A percentile compares a stretch with the other conserved stretches of the same genome.
phyloP scores from a whole-genome alignment of 1,284 basidiomycete species.

The Rhodotorula sp. region DNA sequence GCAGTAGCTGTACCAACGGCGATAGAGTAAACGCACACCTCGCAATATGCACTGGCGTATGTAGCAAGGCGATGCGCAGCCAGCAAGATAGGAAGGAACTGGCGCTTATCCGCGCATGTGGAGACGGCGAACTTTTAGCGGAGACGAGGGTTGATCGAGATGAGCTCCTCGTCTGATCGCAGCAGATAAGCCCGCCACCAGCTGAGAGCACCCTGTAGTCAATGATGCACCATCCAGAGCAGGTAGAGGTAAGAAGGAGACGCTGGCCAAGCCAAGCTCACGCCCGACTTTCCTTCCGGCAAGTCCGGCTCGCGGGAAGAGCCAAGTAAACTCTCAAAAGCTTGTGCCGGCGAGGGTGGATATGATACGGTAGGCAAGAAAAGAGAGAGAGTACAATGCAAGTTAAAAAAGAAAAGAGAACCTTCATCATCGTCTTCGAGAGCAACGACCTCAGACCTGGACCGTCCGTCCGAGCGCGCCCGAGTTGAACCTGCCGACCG shows the following conservation, averaged over 20 bases:
- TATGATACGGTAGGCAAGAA: background rate
- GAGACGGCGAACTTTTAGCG: background rate
- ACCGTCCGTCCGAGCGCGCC: conserved; percentile 36
- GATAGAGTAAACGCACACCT: background rate
- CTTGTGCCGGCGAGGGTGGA: no score
- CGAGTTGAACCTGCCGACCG: conserved; percentile 31
- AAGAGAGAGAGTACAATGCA: background rate
- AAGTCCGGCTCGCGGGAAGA: no score
- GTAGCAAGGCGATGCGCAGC: background rate
- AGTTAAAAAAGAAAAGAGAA: background rate
- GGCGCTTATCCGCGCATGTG: background rate
- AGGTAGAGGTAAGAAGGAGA: no score
- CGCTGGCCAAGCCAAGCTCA: no score
- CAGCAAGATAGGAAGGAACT: background rate
- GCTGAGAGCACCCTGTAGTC: no score
- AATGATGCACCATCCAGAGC: no score
- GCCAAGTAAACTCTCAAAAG: no score
- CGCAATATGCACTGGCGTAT: background rate
- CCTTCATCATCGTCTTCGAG: background rate
- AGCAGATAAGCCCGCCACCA: background rate
- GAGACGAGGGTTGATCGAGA: background rate
- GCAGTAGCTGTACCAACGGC: background rate
- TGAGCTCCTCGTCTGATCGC: background rate
- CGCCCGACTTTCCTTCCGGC: no score
- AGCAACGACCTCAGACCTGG: conserved; percentile 16